Evolutionary conservation across 352 stramenopile species (phyloP), one percentile per base, ranked within the genome.

Genomic region (Peronospora destructor): DNA sequence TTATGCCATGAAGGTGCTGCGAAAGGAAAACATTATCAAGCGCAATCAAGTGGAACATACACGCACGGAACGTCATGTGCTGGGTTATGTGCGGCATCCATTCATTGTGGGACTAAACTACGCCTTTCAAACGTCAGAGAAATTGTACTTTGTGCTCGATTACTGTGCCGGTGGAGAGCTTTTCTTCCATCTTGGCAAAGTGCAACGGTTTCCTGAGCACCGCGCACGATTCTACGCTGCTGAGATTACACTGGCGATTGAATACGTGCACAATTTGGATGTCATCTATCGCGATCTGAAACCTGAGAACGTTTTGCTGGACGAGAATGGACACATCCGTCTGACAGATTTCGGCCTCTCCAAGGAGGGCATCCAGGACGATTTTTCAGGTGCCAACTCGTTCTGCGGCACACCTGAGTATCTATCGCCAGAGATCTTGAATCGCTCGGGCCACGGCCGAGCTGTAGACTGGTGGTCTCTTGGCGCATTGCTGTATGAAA

Each of bases 11-110:
- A 99, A 99, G 61, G 94, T 99, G n/a, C 71, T 99, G 43, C 81
- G 88, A 40, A 99, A 99, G 73, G 93, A 98, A 50, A 98, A 98
- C 59, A 98, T 99, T 53, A 97, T 98, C 64, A 98, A 97, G 61
- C 81, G 95, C 41, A 98, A 99, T 61, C 95, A 99, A 72, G 90
- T 98, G 23, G 95, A 99, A 70, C 96, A 99, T 72, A 98, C 95
- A n/a, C 97, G 94, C 60, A 98, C 95, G 17, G 96, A 99, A 78
- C 80, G 95, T 13, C 95, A 94, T 56, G 95, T 99, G 25, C 75
- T 99, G 8, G 95, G 91, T 21, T 98, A 98, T 61, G 91, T 98
- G 34, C 87, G 91, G 35, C 95, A 98, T 64, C 96, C 95, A 34
- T 99, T 98, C 65, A 98, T 99, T 58, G 95, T 99, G 9, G 89